Evolutionary conservation across 2,329 filamentous ascomycete genomes (phyloP).

Genomic region (Gremmenia infestans): DNA sequence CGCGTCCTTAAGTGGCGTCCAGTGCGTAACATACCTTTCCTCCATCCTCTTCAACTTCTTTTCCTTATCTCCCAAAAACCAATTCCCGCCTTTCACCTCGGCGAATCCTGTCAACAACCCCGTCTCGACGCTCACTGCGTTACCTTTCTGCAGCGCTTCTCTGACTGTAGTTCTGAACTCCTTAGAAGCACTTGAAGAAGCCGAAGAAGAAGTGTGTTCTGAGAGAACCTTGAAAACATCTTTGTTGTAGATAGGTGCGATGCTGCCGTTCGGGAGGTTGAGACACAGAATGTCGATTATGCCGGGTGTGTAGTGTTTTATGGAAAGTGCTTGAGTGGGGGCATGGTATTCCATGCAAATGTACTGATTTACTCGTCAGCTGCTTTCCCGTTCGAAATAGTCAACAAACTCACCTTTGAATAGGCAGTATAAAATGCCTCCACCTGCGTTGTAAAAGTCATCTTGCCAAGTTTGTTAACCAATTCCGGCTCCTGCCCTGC

Average conservation of each 20-base stretch:
- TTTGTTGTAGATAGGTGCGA: slow-evolving; percentile 37
- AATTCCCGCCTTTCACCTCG: slow-evolving; percentile 17
- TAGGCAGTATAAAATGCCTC: slow-evolving; percentile 40
- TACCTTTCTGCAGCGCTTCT: slow-evolving; percentile 25
- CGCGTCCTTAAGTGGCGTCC: slow-evolving; percentile 41
- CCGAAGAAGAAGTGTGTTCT: slow-evolving; percentile 34
- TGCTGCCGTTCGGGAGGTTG: slow-evolving; percentile 29
- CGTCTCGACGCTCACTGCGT: slow-evolving; percentile 29
- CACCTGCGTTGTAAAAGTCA: slow-evolving; percentile 35
- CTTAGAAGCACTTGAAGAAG: slow-evolving; percentile 37
- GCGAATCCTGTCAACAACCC: slow-evolving; percentile 23
- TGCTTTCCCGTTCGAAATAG: not conserved
- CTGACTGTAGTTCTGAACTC: slow-evolving; percentile 42
- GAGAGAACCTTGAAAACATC: slow-evolving; percentile 53
- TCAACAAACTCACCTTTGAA: slow-evolving; percentile 33
- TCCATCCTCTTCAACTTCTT: slow-evolving; percentile 16
- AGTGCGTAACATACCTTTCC: slow-evolving; percentile 33
- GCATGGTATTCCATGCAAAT: slow-evolving; percentile 34
- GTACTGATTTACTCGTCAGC: slow-evolving; percentile 29
- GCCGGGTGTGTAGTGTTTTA: slow-evolving; percentile 43
- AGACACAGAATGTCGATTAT: slow-evolving; percentile 45
- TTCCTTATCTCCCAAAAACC: slow-evolving; percentile 8
- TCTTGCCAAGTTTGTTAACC: slow-evolving; percentile 32
- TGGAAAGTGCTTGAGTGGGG: slow-evolving; percentile 29
- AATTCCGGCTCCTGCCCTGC: slow-evolving; percentile 39